Evolutionary conservation across 2,329 filamentous ascomycete genomes (phyloP).

Genomic region (Ophiocordyceps camponoti-saundersi): DNA sequence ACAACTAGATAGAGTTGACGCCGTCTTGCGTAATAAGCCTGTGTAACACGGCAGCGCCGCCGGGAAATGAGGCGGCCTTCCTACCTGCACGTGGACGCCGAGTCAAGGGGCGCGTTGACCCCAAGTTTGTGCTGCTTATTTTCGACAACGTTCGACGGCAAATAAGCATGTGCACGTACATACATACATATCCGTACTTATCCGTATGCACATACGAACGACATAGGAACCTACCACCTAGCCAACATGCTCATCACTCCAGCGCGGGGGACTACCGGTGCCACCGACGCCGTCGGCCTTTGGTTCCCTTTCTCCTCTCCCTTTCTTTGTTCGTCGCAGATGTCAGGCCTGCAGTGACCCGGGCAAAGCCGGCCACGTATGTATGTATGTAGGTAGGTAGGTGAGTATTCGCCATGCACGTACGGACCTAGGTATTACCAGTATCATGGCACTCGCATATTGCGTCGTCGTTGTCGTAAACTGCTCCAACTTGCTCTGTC

Average conservation of each 20-base stretch:
- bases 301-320: background rate
- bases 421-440: no score
- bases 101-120: background rate
- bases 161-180: no score
- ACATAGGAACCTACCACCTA: background rate
- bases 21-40: background rate
- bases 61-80: constrained; percentile 1
- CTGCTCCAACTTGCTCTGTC: background rate
- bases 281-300: background rate
- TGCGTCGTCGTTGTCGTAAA: no score
- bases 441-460: background rate
- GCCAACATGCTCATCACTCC: no score
- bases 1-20: background rate
- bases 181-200: no score
- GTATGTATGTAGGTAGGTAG: no score
- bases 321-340: background rate
- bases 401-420: no score
- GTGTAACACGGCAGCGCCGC: background rate
- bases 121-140: background rate
- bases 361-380: background rate
- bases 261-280: background rate
- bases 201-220: no score
- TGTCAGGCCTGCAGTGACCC: background rate
- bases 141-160: background rate
- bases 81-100: background rate